phyloP scores from a whole-genome alignment of 2,329 filamentous ascomycete genomes.

The Rugonectria rugulosa region DNA sequence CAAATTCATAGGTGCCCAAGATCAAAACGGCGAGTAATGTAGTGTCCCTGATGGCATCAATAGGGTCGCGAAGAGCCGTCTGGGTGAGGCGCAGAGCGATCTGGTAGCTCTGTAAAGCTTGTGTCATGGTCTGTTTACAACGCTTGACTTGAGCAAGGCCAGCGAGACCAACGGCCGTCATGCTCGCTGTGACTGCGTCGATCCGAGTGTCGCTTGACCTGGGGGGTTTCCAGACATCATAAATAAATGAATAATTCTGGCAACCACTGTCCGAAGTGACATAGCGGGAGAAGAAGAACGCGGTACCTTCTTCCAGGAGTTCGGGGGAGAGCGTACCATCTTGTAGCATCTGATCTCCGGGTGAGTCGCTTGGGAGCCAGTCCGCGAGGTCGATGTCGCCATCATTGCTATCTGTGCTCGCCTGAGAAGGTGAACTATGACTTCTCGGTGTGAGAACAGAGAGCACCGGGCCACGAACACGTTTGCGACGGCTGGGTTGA shows the following conservation, averaged over 20 bases:
- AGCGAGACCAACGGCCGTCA: constrained; percentile 63
- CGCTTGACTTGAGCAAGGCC: constrained; percentile 57
- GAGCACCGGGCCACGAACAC: constrained; percentile 31
- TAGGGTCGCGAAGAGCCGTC: constrained; percentile 54
- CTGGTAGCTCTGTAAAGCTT: constrained; percentile 59
- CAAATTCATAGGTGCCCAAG: constrained; percentile 62
- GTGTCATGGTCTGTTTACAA: constrained; percentile 52
- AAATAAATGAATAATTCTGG: constrained; percentile 62
- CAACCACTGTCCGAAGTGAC: constrained; percentile 56
- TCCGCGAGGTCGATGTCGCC: constrained; percentile 13
- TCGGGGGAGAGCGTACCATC: constrained; percentile 24
- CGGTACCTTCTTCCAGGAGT: constrained; percentile 53
- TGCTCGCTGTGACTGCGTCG: constrained; percentile 59
- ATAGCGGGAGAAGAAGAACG: constrained; percentile 61
- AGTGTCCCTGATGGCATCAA: constrained; percentile 54
- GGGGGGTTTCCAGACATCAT: constrained; percentile 59
- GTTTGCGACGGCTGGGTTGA: constrained; percentile 16
- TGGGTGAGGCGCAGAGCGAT: constrained; percentile 60
- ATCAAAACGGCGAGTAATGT: constrained; percentile 63
- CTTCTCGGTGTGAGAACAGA: constrained; percentile 34
- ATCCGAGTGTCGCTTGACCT: constrained; percentile 42
- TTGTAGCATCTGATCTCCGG: constrained; percentile 26
- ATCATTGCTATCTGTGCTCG: constrained; percentile 27
- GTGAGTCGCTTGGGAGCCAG: constrained; percentile 23
- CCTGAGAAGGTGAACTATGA: constrained; percentile 35